Base-by-base conservation (phyloP, 202 grass and related monocot genomes). In the Panicum virgatum region DNA sequence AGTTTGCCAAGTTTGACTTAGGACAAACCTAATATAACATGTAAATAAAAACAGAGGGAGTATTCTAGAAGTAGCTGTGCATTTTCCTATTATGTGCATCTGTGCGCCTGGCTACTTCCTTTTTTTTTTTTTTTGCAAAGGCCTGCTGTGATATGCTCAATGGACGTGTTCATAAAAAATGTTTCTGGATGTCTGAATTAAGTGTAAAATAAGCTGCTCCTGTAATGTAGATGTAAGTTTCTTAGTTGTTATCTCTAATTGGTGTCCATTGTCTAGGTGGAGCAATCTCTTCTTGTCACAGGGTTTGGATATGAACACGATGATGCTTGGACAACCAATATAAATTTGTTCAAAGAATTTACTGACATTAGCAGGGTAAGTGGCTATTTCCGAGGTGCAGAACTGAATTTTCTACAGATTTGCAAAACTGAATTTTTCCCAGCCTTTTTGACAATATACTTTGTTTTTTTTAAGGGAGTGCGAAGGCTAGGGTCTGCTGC, bases 241-340 rank as follows among this genome's bases (percentile, higher is more conserved):
- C 20, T 12, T 74, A 69, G 43, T 59, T 52, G 43, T 59, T 52
- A 63, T 86, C 53, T 50, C 66, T 82, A 66, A 88, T 80, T 78
- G 81, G 10, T 56, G 26, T 27, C 68, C 18, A 78, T 92, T 89
- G 29, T 80, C 26, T 85, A 98, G 96, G 86, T 98, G 81, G 96
- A 93, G 84, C 88, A 90, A 69, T 98, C 96, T 81, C 96, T 98
- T 82, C 85, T 95, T n/a, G 96, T 98, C 56, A 98, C 96, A 62
- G 96, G 96, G 25, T 98, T 98, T 84, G 92, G 90, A 76, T 98
- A 98, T 83, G 92, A 98, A 59, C 92, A 95, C 85, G 92, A 98
- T 84, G 96, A 98, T 81, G 88, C 96, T 72, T 98, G 96, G 96
- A 68, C 78, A 66, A 91, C 96, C 57, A 98, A 98, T 83, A 91